A percentile compares a stretch with the other conserved stretches of the same genome.
Evolutionary conservation across 176 grass and related monocot species (phyloP).

Genomic region (Areca catechu): DNA sequence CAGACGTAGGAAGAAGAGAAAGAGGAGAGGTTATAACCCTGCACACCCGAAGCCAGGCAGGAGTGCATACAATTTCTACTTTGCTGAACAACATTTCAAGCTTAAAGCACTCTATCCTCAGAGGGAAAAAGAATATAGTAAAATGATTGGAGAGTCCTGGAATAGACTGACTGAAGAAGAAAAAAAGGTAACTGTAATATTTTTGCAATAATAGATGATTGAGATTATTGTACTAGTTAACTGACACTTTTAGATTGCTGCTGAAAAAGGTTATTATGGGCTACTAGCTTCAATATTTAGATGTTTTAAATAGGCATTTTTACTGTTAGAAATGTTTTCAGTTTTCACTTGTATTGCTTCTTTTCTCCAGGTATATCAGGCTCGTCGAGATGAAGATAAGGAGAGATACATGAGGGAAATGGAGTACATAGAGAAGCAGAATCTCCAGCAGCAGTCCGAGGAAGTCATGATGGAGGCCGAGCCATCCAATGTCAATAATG

Average conservation of each 20-base stretch:
- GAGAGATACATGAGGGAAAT: conserved; percentile 1
- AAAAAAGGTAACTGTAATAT: conserved; percentile 17
- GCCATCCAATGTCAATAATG: background rate
- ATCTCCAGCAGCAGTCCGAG: background rate
- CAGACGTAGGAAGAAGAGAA: conserved; percentile 17
- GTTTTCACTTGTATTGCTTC: background rate
- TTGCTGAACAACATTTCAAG: conserved; percentile 38
- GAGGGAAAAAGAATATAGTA: conserved; percentile 42
- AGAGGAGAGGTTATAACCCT: conserved; percentile 23
- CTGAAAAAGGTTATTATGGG: no score
- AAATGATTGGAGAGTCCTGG: conserved; percentile 50
- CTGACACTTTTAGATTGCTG: background rate
- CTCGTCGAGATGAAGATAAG: background rate
- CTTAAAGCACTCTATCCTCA: conserved; percentile 32
- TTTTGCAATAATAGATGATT: background rate
- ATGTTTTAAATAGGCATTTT: background rate
- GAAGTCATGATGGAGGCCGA: background rate
- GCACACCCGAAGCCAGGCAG: conserved; percentile 37
- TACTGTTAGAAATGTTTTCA: no score
- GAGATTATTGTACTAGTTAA: no score
- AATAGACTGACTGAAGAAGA: conserved; percentile 34
- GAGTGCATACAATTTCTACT: conserved; percentile 55
- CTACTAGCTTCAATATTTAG: background rate
- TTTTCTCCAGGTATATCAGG: background rate
- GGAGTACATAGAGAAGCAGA: background rate